Percentiles rank a stretch among this genome's conserved stretches.
phyloP scores from a whole-genome alignment of 2,329 filamentous ascomycete species.

The Cercospora canescens region DNA sequence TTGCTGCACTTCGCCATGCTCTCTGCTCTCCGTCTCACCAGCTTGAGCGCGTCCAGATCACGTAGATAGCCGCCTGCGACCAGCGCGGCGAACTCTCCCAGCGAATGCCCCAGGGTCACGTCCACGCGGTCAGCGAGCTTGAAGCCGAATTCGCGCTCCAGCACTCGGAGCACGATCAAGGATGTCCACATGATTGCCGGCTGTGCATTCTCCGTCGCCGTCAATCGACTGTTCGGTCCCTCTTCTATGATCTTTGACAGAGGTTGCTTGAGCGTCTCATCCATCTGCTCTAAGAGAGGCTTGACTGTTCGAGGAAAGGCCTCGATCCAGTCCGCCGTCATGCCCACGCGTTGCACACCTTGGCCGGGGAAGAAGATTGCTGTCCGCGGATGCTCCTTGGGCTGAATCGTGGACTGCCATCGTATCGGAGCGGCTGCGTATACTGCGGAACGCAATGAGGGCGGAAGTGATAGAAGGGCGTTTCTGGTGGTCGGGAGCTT shows the following conservation, averaged over 20 bases:
- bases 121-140: conserved; percentile 69
- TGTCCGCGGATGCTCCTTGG: conserved; percentile 33
- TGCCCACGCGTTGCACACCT: conserved; percentile 40
- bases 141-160: conserved; percentile 85
- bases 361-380: conserved; percentile 43
- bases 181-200: conserved; percentile 96
- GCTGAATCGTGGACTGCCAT: conserved; percentile 25
- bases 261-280: conserved; percentile 70
- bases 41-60: conserved; percentile 73
- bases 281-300: conserved; percentile 82
- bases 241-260: conserved; percentile 77
- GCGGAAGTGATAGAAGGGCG: conserved; percentile 29
- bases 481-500: conserved; percentile 10
- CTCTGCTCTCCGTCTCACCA: conserved; percentile 77
- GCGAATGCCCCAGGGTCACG: conserved; percentile 82
- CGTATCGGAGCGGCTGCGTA: conserved; percentile 26
- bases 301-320: conserved; percentile 77
- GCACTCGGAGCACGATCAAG: conserved; percentile 81
- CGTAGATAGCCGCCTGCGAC: conserved; percentile 79
- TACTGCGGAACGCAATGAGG: conserved; percentile 29
- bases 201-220: conserved; percentile 82
- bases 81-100: conserved; percentile 90
- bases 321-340: conserved; percentile 71
- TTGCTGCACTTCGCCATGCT: conserved; percentile 78
- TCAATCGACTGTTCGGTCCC: conserved; percentile 75